phyloP scores from a whole-genome alignment of 176 grass and related monocot genomes.

The Rhipidocladum racemiflorum region DNA sequence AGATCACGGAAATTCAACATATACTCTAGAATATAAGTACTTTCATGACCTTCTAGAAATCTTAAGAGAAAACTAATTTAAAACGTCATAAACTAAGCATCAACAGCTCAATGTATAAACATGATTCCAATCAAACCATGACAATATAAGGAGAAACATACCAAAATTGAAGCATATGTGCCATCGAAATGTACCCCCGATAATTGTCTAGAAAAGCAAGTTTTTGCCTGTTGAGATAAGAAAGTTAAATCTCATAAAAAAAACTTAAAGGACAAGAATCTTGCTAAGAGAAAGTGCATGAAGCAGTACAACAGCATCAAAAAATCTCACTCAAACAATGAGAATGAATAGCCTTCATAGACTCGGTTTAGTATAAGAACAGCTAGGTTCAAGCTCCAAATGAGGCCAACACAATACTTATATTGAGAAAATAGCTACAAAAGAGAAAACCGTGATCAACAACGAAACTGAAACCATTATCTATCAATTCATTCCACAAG shows the following conservation, averaged over 20 bases:
- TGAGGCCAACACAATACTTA: conserved; percentile 58
- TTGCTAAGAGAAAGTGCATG: not conserved
- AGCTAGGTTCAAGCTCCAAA: conserved; percentile 82
- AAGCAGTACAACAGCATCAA: not conserved
- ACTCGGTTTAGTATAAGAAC: conserved; percentile 87
- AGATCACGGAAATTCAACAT: not conserved
- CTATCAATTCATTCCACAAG: not conserved
- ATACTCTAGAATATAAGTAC: too few species aligned
- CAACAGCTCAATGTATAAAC: not conserved
- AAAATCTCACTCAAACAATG: conserved; percentile 69
- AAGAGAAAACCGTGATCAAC: conserved; percentile 26
- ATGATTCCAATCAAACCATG: conserved; percentile 11
- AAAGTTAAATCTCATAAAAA: conserved; percentile 21
- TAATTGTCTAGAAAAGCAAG: conserved; percentile 77
- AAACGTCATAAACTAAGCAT: too few species aligned
- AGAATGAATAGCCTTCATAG: conserved; percentile 94
- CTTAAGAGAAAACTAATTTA: not conserved
- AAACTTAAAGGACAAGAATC: too few species aligned
- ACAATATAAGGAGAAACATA: conserved; percentile 32
- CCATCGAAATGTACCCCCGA: conserved; percentile 94
- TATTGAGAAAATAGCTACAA: conserved; percentile 70
- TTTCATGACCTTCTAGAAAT: too few species aligned
- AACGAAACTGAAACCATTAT: not conserved
- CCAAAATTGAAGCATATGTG: conserved; percentile 99
- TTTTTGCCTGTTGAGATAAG: conserved; percentile 44